Evolutionary conservation across 768 basidiomycete species (phyloP).

Genomic region (Exsudoporus frostii): DNA sequence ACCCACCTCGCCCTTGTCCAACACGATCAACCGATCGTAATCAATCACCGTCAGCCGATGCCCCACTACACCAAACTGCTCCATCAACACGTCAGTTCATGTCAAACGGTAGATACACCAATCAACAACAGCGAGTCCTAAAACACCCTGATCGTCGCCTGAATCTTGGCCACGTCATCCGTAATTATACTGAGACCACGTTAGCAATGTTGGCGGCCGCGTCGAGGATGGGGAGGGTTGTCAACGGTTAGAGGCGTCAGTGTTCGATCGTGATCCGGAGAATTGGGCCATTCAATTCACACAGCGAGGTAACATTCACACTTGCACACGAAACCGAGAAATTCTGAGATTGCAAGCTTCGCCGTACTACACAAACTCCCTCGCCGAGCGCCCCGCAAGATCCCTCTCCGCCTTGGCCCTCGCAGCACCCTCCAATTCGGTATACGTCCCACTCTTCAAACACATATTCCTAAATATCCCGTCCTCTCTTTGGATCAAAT

Average conservation of each 20-base stretch:
- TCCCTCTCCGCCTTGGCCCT: slow-evolving; percentile 37
- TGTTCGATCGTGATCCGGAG: too few species aligned
- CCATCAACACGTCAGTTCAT: slow-evolving; percentile 7
- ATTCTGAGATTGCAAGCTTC: too few species aligned
- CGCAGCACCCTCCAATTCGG: slow-evolving; percentile 57
- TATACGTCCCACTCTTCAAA: slow-evolving; percentile 63
- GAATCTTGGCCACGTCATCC: slow-evolving; percentile 91
- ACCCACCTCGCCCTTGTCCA: slow-evolving; percentile 48
- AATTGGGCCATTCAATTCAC: too few species aligned
- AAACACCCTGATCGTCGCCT: slow-evolving; percentile 85
- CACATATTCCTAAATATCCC: slow-evolving; percentile 72
- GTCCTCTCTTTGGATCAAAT: slow-evolving; percentile 57
- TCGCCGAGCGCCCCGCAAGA: background rate
- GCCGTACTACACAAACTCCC: too few species aligned
- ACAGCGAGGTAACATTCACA: too few species aligned
- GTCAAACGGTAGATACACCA: too few species aligned
- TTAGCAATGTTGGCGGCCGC: too few species aligned
- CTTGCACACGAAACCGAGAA: too few species aligned
- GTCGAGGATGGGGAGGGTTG: too few species aligned
- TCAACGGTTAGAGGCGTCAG: too few species aligned
- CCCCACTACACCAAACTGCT: slow-evolving; percentile 40
- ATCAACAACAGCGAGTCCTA: slow-evolving; percentile 69
- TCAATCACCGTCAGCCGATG: slow-evolving; percentile 81
- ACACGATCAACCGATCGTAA: slow-evolving; percentile 73
- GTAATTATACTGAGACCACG: too few species aligned